Base-by-base conservation (phyloP, 1,139 yeast genomes). In the Candida tropicalis region DNA sequence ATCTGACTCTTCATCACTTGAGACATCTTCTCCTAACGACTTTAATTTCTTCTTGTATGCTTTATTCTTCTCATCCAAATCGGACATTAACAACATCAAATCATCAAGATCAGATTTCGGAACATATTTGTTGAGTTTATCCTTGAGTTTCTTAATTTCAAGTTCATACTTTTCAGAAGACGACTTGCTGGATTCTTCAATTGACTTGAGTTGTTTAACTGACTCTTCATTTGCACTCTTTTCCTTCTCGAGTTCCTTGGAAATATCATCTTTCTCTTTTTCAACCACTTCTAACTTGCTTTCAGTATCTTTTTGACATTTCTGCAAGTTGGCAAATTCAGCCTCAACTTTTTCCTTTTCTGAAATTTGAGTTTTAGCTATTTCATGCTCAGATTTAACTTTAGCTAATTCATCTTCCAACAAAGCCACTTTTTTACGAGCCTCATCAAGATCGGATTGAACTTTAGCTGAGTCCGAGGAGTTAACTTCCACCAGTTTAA, bases 21-120 rank as follows among this genome's bases (percentile, higher is more conserved):
- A 71, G 1, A 76, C 71, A 2, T 66, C 77, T 43, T 64, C 68
- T 1, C 82, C 87, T 26, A 82, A 55, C 0, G 60, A 66, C 46
- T 68, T 70, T 26, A 85, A 68, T 47, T 70, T 73, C 12, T 60
- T 57, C 53, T 84, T 84, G 60, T 87, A 87, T 52, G 71, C 73
- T 27, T 74, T 72, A 47, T 78, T 82, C 47, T 77, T 77, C 40
- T 87, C 93, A 51, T 87, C 95, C 57, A 87, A 66, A 36, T 87
- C 95, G 11, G 85, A 75, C 64, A 89, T 79, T 34, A 88, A 66
- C 34, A 87, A 66, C 83, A 88, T 79, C 49, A 88, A 63, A 45
- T 87, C 96, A 56, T 89, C 96, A 11, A 85, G 59, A 39, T 87
- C 95, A 2, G 79, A 59, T 52, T 73, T 79, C 0, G 84, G 78